Evolutionary conservation across 345 rosid species (phyloP), one percentile per base, ranked within the genome.

Genomic region (Sisymbrium irio): DNA sequence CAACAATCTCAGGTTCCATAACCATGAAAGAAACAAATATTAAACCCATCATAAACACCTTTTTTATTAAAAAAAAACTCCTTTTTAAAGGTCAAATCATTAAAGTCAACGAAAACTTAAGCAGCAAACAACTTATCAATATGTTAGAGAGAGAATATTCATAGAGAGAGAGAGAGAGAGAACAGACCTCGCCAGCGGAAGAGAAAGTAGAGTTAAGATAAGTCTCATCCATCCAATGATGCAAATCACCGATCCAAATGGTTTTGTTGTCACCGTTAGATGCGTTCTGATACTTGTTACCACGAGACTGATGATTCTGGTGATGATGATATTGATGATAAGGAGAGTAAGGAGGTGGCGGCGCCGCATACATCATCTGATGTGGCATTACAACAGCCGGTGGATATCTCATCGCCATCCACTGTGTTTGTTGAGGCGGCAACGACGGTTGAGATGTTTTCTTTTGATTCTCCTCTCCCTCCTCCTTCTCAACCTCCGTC

Each of bases 171-270:
- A 42, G 5, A 44, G 13, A 55, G 54, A 71, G 59, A 73, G 46
- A 61, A 37, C 19, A 36, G 44, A 94, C 98, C 98, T 94, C 98
- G 72, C 91, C 90, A 5, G 89, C 74, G 49, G 91, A 82, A 79
- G 67, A 88, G 37, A 94, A 94, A 69, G 90, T 85, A 62, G 65
- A 85, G 41, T 94, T 89, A 42, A 94, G 89, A 67, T 89, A 91
- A 68, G 28, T 84, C 82, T 94, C 98, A 42, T 94, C 98, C 98
- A 94, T 94, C 98, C 98, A 94, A 36, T 87, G 94, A 78, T 88
- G 87, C 81, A 94, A 88, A 83, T 94, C 97, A 22, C 98, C 98
- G 61, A 91, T 81, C 98, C 98, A 94, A 35, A 94, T 51, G 7
- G 98, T 84, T 81, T 85, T 88, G 68, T 91, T 91, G 51, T 89